Evolutionary conservation across 2,329 filamentous ascomycete genomes (phyloP), one percentile per base, ranked within the genome.

Genomic region (Paecilomyces sp.): DNA sequence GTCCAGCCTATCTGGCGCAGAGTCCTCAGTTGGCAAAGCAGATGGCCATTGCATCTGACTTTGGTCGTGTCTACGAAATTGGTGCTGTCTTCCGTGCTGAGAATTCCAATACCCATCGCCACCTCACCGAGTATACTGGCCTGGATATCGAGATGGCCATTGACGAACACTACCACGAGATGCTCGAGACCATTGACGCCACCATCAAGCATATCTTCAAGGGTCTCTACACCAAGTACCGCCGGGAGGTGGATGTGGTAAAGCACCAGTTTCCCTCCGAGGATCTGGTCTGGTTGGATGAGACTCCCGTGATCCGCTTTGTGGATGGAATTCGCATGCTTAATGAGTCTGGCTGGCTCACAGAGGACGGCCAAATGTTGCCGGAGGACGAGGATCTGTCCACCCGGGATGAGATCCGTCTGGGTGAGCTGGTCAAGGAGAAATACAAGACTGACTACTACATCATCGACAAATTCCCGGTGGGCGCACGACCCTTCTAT

Each of bases 121-220:
- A 97, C 73, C 81, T 97, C 80, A 96, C 92, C 0, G 92, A 97
- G 73, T 97, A 95, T 72, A 97, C 92, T 3, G 92, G 92, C 58
- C 81, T 97, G 31, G 92, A 97, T 81, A 75, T 97, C 18, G 92
- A 97, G 71, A 97, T 97, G 93, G 84, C 88, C 2, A 91, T 97
- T 63, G 88, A 92, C 56, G 86, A 90, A 67, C 88, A 95, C 73
- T 96, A 97, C 72, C 88, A 96, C 68, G 92, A 97, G 75, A 89
- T 92, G 56, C 83, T 97, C 33, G 81, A 86, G 41, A 81, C 90
- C 9, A 84, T 97, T 54, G 92, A 97, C 70, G 81, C 83, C 13
- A 88, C 90, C 61, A 86, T 97, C 73, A 96, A 96, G 79, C 80
- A 83, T 59, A 91, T 96, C 56, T 87, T 91, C 77, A 82, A 83